These are phyloP conservation scores for Termitomyces sp. DNA, from an alignment of 768 basidiomycete species.

Conservation along the genomic window DNA sequence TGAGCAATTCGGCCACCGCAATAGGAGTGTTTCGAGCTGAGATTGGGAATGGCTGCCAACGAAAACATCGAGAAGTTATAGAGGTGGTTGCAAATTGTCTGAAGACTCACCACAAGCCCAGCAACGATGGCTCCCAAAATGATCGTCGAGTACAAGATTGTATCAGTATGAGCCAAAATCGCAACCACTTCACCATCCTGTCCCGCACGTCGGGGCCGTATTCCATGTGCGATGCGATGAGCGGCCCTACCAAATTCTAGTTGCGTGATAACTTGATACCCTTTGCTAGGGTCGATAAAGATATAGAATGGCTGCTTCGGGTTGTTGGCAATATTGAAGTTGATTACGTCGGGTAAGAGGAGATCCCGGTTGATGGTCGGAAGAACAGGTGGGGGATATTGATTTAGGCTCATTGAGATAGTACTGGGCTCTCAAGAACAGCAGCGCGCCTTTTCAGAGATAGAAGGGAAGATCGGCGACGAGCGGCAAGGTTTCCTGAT, in stretches of 20 bases:
- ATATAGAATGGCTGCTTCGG: background rate
- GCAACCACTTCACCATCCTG: conserved; percentile 25
- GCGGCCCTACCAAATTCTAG: background rate
- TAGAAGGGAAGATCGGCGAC: too few species aligned
- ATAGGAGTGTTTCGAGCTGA: background rate
- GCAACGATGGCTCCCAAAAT: background rate
- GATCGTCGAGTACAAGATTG: conserved; percentile 25
- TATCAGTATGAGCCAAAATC: conserved; percentile 25
- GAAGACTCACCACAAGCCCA: background rate
- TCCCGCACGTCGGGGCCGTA: background rate
- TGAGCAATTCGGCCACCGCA: background rate
- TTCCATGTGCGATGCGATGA: background rate
- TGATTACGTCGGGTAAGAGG: background rate
- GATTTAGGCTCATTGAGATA: background rate
- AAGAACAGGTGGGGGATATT: background rate
- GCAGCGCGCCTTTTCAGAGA: too few species aligned
- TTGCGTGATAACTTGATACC: background rate
- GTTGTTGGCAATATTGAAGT: background rate
- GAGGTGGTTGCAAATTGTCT: background rate
- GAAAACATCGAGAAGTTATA: background rate
- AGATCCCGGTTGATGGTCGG: background rate
- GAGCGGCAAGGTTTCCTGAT: too few species aligned
- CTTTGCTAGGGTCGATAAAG: background rate
- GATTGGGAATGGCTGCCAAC: background rate
- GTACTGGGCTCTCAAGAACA: too few species aligned